Evolutionary conservation across 2,329 filamentous ascomycete species (phyloP), one percentile per base, ranked within the genome.

Genomic region (Tolypocladium capitatum): DNA sequence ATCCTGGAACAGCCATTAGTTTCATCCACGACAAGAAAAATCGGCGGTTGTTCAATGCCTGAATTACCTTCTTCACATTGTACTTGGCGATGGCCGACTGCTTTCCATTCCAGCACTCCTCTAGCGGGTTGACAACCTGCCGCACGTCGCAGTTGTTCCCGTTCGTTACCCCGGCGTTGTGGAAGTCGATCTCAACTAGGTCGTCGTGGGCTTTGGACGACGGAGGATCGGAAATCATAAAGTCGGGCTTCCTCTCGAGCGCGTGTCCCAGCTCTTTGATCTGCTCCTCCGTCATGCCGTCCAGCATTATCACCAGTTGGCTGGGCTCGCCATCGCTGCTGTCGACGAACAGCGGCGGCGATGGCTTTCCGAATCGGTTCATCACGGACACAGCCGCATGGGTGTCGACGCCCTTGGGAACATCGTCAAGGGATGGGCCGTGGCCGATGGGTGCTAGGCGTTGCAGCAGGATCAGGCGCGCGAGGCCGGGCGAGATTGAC

Each of bases 271-370:
- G 65, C n/a, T 68, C 63, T 48, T 70, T 66, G 46, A 70, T 66
- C 43, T 74, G 70, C 38, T 68, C 58, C 16, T 66, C 55, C 18
- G 68, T 72, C 63, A 75, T 67, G 56, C 80, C 77, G 58, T 82
- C 73, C 45, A 83, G 66, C 54, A 79, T 62, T 46, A 83, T 64
- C 27, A 84, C 63, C 35, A 84, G 69, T 62, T 86, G 80, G 46
- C 63, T 68, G 5, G 72, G 68, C 34, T 54, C 54, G 46, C 51
- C 53, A 44, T 63, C 58, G 18, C 58, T 53, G 11, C 53, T 52
- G 38, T 63, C 58, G 5, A 60, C 48, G 55, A 86, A 80, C 32
- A 86, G 64, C 20, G 69, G 61, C 47, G 65, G 55, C 7, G 73
- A 63, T 30, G 66, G 58, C 52, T 74, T 77, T 52, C 80, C 81